Evolutionary conservation across 768 basidiomycete genomes (phyloP).

Genomic region (Amanita fuliginea): DNA sequence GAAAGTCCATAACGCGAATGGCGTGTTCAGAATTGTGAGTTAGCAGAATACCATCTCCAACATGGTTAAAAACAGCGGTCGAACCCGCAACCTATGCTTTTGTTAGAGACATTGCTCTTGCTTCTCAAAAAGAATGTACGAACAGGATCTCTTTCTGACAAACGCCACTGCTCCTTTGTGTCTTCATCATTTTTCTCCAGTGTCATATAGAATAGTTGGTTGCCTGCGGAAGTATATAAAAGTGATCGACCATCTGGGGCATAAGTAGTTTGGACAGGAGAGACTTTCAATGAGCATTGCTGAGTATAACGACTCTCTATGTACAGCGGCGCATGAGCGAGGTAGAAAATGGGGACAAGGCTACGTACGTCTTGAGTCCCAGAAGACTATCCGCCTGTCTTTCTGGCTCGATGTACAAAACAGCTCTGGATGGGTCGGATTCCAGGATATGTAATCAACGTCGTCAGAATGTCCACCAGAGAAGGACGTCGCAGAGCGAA

Average conservation of each 20-base stretch:
- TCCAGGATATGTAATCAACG: slow-evolving; percentile 78
- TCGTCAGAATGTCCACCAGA: slow-evolving; percentile 69
- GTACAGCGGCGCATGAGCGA: neutral
- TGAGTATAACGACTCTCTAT: slow-evolving; percentile 64
- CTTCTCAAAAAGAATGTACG: slow-evolving; percentile 4
- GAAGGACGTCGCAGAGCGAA: slow-evolving; percentile 51
- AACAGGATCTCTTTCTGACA: slow-evolving; percentile 40
- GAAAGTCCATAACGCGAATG: slow-evolving; percentile 61
- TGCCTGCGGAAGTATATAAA: slow-evolving; percentile 48
- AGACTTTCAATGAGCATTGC: slow-evolving; percentile 43
- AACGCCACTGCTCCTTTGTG: slow-evolving; percentile 32
- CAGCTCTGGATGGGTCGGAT: slow-evolving; percentile 74
- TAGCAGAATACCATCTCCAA: slow-evolving; percentile 60
- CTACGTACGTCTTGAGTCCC: slow-evolving; percentile 72
- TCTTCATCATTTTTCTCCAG: slow-evolving; percentile 43
- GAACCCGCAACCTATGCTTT: slow-evolving; percentile 38
- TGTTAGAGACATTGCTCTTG: neutral
- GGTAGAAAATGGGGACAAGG: neutral
- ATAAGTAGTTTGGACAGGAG: slow-evolving; percentile 58
- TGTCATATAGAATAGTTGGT: slow-evolving; percentile 52
- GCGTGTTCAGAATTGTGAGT: slow-evolving; percentile 55
- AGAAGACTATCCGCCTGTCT: slow-evolving; percentile 67
- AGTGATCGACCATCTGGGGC: slow-evolving; percentile 62
- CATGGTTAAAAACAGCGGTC: slow-evolving; percentile 66
- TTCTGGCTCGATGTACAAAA: slow-evolving; percentile 74